Conservation (phyloP, 192 early-diverging fungal genomes). For the Mortierella antarctica region DNA sequence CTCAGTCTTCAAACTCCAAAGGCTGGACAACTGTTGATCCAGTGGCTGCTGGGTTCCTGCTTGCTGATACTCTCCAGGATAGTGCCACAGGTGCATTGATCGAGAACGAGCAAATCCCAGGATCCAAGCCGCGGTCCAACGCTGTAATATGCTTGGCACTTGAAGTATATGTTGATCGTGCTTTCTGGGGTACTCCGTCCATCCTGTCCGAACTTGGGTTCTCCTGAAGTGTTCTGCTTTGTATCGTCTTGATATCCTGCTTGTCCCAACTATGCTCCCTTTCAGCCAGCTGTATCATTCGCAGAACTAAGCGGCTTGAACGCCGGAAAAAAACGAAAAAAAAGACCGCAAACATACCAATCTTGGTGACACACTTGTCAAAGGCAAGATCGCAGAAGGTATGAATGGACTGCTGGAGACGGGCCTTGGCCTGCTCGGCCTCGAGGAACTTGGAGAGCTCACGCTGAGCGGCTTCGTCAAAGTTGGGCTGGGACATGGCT, state of each 20-base stretch:
- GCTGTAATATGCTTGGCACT: no score
- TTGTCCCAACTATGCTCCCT: neutral
- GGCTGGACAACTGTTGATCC: no score
- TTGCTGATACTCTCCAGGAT: no score
- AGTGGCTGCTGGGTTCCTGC: no score
- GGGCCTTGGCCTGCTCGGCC: slow-evolving; percentile 66
- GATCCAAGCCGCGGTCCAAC: no score
- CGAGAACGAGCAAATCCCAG: no score
- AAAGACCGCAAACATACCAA: slow-evolving; percentile 35
- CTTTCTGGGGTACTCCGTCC: no score
- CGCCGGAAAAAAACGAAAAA: neutral
- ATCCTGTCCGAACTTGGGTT: no score
- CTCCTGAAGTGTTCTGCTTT: no score
- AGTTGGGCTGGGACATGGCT: slow-evolving; percentile 40
- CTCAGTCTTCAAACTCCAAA: neutral
- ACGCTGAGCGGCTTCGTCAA: slow-evolving; percentile 65
- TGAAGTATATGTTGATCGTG: no score
- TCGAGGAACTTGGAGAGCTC: slow-evolving; percentile 70
- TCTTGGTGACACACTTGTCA: slow-evolving; percentile 73
- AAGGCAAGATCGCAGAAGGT: slow-evolving; percentile 75
- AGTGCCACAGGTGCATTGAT: no score
- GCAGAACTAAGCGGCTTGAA: neutral
- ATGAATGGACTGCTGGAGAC: slow-evolving; percentile 68
- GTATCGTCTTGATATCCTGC: no score
- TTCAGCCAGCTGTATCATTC: neutral